Base-by-base conservation (phyloP, 2,329 filamentous ascomycete species). In the Cordyceps sp. region DNA sequence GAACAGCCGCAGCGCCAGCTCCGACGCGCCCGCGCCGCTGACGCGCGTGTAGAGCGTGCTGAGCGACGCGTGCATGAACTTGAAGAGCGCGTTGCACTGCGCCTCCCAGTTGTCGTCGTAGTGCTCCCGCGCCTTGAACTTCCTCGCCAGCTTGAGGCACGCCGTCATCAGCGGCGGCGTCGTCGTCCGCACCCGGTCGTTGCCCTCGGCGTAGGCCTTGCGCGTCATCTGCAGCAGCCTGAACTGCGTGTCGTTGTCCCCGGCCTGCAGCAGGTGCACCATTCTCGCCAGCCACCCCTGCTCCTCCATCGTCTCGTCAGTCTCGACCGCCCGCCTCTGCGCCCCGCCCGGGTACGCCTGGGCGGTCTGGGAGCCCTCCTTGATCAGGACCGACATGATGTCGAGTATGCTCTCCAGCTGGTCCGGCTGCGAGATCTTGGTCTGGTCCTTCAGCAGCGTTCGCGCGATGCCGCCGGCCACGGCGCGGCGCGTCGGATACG, bases 241-340 rank as follows among this genome's bases (percentile, higher is more conserved):
- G 59, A 93, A 90, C 51, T 98, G 90, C 1, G 79, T 92, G 45
- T 93, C 84, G 47, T 96, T 96, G 49, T 92, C 73, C 23, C 82
- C 66, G 28, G 74, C 80, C 35, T 83, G 67, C 32, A 98, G 72
- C 34, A 94, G 63, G 57, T 98, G 90, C 14, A 94, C 75, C 48
- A 98, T 78, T 44, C 90, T 72, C 23, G 90, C 90, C 33, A 98
- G 66, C 85, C 85, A 94, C 32, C 90, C 90, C 62, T 98, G 90
- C 58, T 98, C 90, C 55, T 98, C 88, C 47, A 96, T 75, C 0
- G 88, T 96, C 59, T 98, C 92, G 39, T 98, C 90, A 1, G 90
- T 96, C 61, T 98, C 92, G 29, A 69, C 52, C 0, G 61, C 71
- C 38, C 84, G 75, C 39, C 83, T 68, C 47, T 88, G 81, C 6